A percentile compares a stretch with the other conserved stretches of the same genome.
Evolutionary conservation across 2,329 filamentous ascomycete species (phyloP).

Genomic region (Pseudogymnoascus sp.): DNA sequence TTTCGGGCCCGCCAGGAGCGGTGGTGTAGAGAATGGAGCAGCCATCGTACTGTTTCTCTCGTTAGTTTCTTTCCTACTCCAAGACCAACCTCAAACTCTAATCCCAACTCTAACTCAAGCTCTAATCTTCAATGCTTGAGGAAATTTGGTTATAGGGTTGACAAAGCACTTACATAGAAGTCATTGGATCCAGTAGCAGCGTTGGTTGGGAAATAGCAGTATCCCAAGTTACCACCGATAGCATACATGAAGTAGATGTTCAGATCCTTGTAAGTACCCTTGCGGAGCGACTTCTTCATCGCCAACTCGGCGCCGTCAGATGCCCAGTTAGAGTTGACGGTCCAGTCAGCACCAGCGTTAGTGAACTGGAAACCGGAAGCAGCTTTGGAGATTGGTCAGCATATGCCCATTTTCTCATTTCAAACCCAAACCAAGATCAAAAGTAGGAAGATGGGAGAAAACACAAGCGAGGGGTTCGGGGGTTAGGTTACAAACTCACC

Average conservation of each 20-base stretch:
- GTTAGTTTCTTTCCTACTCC: constrained; percentile 4
- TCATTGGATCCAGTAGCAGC: constrained; percentile 27
- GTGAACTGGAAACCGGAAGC: constrained; percentile 28
- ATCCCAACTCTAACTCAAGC: neutral
- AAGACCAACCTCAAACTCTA: constrained; percentile 7
- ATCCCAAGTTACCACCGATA: constrained; percentile 20
- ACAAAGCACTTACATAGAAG: constrained; percentile 24
- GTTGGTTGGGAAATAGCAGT: constrained; percentile 22
- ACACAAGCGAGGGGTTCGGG: neutral
- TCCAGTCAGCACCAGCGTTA: constrained; percentile 26
- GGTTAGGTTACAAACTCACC: constrained; percentile 3
- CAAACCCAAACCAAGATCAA: neutral
- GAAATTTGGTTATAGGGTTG: neutral
- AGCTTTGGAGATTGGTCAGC: constrained; percentile 19
- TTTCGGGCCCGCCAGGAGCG: constrained; percentile 33
- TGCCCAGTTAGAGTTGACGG: constrained; percentile 29
- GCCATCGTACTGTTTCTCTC: constrained; percentile 21
- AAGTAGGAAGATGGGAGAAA: neutral
- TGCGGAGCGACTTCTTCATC: constrained; percentile 41
- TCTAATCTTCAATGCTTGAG: neutral
- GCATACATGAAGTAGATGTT: constrained; percentile 30
- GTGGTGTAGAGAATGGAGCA: constrained; percentile 35
- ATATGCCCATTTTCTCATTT: neutral
- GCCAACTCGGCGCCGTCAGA: constrained; percentile 31
- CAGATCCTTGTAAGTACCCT: constrained; percentile 30